phyloP scores from a whole-genome alignment of 768 basidiomycete species.

The Chiua virens region DNA sequence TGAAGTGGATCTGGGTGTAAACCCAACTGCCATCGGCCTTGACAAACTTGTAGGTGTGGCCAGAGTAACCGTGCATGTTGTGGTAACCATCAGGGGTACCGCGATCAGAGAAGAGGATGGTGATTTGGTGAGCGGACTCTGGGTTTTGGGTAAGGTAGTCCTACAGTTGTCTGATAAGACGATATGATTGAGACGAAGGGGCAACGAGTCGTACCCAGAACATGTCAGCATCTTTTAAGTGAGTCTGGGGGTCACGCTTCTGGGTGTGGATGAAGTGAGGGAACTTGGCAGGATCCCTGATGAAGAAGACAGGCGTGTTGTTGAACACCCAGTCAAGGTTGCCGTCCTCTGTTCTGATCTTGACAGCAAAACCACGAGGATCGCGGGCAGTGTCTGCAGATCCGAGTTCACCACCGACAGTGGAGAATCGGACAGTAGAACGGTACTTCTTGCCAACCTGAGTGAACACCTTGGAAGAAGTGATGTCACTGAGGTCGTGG shows the following conservation, averaged over 20 bases:
- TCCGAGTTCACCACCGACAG: constrained; percentile 86
- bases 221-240: constrained; percentile 83
- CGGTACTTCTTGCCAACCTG: constrained; percentile 67
- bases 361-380: constrained; percentile 89
- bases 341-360: constrained; percentile 88
- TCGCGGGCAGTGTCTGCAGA: constrained; percentile 93
- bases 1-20: constrained; percentile 86
- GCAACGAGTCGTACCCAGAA: constrained; percentile 60
- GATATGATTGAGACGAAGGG: background rate
- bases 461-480: constrained; percentile 66
- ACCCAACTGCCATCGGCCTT: constrained; percentile 82
- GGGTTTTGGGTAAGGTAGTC: constrained; percentile 89
- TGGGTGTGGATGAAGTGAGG: constrained; percentile 94
- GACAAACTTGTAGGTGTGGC: constrained; percentile 88
- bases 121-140: constrained; percentile 84
- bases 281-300: constrained; percentile 86
- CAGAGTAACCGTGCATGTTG: constrained; percentile 88
- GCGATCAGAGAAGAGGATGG: constrained; percentile 94
- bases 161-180: constrained; percentile 37
- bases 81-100: constrained; percentile 90
- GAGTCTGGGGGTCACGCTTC: constrained; percentile 89
- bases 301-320: constrained; percentile 91
- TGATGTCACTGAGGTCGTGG: constrained; percentile 80
- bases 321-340: constrained; percentile 93
- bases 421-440: constrained; percentile 86